Base-by-base conservation (phyloP, 495 filamentous ascomycete genomes). In the Aspergillus sclerotioniger region DNA sequence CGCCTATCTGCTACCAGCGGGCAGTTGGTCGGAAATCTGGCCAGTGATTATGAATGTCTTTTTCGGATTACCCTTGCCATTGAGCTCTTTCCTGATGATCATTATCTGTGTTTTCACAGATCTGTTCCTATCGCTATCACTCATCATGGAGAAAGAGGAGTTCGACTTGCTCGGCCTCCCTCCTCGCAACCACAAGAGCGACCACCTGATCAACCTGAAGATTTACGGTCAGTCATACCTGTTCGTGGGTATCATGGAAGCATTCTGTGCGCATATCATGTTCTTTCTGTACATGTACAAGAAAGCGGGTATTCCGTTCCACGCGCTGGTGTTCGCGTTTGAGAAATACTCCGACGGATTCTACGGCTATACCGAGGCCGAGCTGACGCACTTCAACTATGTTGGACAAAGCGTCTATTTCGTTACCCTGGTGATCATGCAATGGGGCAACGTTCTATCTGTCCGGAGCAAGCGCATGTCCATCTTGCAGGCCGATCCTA, bases 21-120 rank as follows among this genome's bases (percentile, higher is more conserved):
- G 88, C 12, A 80, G 74, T 35, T 91, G 87, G 69, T 84, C 82
- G 6, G 88, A 90, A 63, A 86, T 91, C 71, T 90, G 85, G 87
- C 88, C 89, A 0, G 83, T 91, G 4, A 67, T 90, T 55, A 85
- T 85, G 25, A 89, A 87, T 61, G 85, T 91, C 25, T 64, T 87
- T 41, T 89, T 90, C 63, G 88, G 89, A 3, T 67, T 90, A 6
- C 89, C 88, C 0, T 81, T 87, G 51, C 80, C 86, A 2, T 75
- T 90, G 28, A 84, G 80, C 20, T 83, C 80, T 1, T 90, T 90
- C 68, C 73, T 89, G 19, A 90, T 90, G 87, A 86, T 87, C 56
- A 80, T 87, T 45, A 85, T 87, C 54, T 78, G 87, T 64, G 88
- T 87, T 55, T 89, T 90, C 67, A 91, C 87, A 1, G 67, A 82